These are phyloP conservation scores for Starmerella floricola DNA, from an alignment of 805 yeast genomes.

Conservation along the genomic window DNA sequence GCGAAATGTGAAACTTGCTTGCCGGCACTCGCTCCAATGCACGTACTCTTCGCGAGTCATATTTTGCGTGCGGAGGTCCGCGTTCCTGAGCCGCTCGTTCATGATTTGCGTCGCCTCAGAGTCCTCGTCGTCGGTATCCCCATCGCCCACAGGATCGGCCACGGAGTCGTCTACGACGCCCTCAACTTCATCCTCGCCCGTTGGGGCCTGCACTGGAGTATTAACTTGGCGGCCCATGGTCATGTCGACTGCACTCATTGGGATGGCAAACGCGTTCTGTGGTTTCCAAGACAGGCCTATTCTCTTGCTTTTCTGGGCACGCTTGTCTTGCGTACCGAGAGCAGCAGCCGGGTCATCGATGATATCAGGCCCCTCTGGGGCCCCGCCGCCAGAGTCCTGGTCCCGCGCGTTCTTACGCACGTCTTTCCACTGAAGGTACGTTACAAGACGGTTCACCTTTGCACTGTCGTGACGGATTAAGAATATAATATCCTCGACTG, in stretches of 20 bases:
- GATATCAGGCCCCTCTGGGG: conserved; percentile 41
- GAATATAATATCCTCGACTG: conserved; percentile 89
- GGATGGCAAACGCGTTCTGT: conserved; percentile 74
- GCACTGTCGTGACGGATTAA: conserved; percentile 87
- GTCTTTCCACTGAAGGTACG: conserved; percentile 93
- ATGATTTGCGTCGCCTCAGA: conserved; percentile 88
- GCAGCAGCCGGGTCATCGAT: conserved; percentile 37
- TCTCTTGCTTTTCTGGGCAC: conserved; percentile 40
- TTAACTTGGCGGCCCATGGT: background rate
- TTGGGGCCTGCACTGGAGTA: background rate
- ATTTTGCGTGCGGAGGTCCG: conserved; percentile 82
- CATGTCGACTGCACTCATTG: conserved; percentile 16
- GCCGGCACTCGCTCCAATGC: conserved; percentile 98
- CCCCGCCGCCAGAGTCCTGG: conserved; percentile 46
- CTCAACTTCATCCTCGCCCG: conserved; percentile 1
- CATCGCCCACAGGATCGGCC: conserved; percentile 51
- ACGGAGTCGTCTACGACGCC: conserved; percentile 39
- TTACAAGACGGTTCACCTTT: conserved; percentile 79
- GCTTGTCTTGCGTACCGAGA: conserved; percentile 27
- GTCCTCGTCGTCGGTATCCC: conserved; percentile 37
- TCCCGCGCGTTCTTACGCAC: conserved; percentile 72
- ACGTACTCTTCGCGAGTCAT: conserved; percentile 98
- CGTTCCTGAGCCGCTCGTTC: conserved; percentile 75
- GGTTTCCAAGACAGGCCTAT: conserved; percentile 91
- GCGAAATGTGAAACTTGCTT: conserved; percentile 90